phyloP scores from a whole-genome alignment of 148 eudicot genomes.

The Cornus controversa region DNA sequence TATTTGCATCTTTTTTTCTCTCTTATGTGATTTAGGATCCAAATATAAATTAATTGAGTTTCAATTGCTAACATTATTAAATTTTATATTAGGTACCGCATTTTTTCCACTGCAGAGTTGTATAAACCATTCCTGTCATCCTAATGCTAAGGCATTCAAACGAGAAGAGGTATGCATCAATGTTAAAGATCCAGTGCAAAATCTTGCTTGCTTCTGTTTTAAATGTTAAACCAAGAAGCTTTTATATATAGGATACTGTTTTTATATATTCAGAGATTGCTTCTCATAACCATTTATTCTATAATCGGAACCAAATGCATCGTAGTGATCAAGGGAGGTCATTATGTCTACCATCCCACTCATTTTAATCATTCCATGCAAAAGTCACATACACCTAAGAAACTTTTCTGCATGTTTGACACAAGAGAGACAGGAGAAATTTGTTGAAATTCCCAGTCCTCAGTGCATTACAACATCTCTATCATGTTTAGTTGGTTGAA shows the following conservation, averaged over 20 bases:
- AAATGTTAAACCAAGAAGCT: background rate
- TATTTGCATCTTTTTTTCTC: background rate
- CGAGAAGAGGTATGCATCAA: constrained; percentile 73
- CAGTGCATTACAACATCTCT: background rate
- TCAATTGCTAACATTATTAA: background rate
- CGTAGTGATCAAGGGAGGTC: background rate
- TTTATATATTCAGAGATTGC: background rate
- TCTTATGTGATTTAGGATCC: background rate
- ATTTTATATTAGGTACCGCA: constrained; percentile 62
- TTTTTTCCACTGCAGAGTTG: constrained; percentile 96
- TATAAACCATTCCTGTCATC: constrained; percentile 91
- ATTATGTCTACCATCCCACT: background rate
- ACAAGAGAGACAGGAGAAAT: background rate
- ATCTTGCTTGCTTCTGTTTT: background rate
- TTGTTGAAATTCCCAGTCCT: background rate
- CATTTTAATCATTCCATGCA: background rate
- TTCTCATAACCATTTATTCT: background rate
- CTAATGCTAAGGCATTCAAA: constrained; percentile 95
- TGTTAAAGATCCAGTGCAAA: background rate
- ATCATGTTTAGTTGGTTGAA: background rate
- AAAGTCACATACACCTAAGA: background rate
- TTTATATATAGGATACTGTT: background rate
- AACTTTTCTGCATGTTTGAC: background rate
- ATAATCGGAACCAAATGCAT: background rate
- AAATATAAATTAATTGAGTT: background rate